Evolutionary conservation across 495 filamentous ascomycete genomes (phyloP).

Genomic region (Halenospora varia): DNA sequence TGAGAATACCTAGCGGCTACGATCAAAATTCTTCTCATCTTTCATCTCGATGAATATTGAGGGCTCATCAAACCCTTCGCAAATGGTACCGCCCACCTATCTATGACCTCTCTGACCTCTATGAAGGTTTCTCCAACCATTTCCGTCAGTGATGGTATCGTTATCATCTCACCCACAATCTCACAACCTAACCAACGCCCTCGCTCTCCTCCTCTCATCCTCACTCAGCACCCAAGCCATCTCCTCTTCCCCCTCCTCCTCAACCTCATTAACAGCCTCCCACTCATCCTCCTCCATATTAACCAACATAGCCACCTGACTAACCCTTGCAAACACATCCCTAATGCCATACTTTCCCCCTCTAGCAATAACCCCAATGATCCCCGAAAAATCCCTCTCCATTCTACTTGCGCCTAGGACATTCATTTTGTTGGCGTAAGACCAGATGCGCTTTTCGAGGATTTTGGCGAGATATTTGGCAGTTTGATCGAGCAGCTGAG

Average conservation of each 20-base stretch:
- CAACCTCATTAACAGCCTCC: slow-evolving; percentile 58
- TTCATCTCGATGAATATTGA: no score
- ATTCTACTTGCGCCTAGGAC: slow-evolving; percentile 81
- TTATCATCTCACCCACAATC: no score
- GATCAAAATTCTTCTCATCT: no score
- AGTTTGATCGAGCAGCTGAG: slow-evolving; percentile 66
- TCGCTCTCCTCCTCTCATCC: slow-evolving; percentile 49
- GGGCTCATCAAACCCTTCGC: no score
- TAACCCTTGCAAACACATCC: slow-evolving; percentile 73
- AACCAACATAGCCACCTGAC: slow-evolving; percentile 83
- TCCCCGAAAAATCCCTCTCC: slow-evolving; percentile 80
- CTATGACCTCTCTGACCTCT: no score
- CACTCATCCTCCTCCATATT: slow-evolving; percentile 99
- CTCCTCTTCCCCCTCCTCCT: slow-evolving; percentile 35
- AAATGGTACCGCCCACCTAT: no score
- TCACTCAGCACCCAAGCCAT: slow-evolving; percentile 51
- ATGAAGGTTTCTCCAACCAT: no score
- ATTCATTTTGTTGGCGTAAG: slow-evolving; percentile 75
- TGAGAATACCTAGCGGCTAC: no score
- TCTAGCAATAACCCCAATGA: slow-evolving; percentile 70
- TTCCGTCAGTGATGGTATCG: no score
- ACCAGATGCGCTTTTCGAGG: slow-evolving; percentile 89
- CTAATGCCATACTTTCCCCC: slow-evolving; percentile 75
- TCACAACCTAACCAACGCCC: slow-evolving; percentile 36
- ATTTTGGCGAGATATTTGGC: slow-evolving; percentile 67